Percentiles rank a stretch among this genome's conserved stretches.
Evolutionary conservation across 129 eudicot genomes (phyloP).

Genomic region (Centaurea solstitialis): DNA sequence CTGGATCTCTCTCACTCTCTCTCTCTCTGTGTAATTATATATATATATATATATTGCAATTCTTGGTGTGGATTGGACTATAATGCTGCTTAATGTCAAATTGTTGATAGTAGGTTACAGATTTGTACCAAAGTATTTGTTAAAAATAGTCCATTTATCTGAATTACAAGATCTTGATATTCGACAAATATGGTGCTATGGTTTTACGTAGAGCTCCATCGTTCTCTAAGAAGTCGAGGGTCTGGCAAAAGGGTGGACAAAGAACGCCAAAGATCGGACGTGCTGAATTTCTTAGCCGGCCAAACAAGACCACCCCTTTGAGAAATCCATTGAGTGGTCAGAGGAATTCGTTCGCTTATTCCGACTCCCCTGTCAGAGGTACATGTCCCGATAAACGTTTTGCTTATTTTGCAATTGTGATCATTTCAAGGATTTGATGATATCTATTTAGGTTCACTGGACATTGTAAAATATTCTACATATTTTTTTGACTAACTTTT

Average conservation of each 20-base stretch:
- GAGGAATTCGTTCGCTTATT: constrained; percentile 41
- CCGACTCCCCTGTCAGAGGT: constrained; percentile 63
- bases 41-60: no score
- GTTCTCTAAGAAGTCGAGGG: constrained; percentile 22
- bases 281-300: constrained; percentile 71
- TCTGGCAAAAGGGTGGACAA: constrained; percentile 37
- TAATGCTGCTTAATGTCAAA: background rate
- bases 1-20: background rate
- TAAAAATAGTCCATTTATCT: background rate
- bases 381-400: background rate
- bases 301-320: constrained; percentile 38
- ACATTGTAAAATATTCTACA: background rate
- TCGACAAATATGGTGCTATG: constrained; percentile 10
- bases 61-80: no score
- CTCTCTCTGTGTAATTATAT: no score
- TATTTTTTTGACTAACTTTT: background rate
- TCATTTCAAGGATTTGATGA: background rate
- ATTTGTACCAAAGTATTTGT: background rate
- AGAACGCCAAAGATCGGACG: constrained; percentile 33
- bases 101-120: background rate
- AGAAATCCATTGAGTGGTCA: constrained; percentile 43
- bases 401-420: background rate
- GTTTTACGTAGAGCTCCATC: constrained; percentile 35
- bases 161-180: constrained; percentile 3
- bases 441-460: background rate